Evolutionary conservation across 2,329 filamentous ascomycete species (phyloP), one percentile per base, ranked within the genome.

Genomic region (Lecanicillium sp.): DNA sequence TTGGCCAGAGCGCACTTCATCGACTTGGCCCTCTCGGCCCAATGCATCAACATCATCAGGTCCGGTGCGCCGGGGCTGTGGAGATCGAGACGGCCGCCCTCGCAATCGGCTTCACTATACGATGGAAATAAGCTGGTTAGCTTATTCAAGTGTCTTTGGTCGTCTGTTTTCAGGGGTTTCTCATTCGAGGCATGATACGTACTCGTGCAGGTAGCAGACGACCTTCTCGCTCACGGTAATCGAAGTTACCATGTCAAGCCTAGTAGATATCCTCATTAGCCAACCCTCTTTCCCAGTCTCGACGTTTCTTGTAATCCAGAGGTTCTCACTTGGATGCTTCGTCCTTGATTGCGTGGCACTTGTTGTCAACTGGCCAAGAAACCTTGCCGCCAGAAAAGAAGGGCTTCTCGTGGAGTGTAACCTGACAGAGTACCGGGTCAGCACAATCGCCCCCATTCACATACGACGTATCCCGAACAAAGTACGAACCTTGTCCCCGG

Each of bases 361-460:
- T 25, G 29, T 14, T 14, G 19, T 37, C 35, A 4, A 37, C 18
- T 17, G 35, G 35, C 35, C 35, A 37, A 14, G 29, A 5, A 19
- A 31, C 29, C 7, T n/a, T 5, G 5, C 25, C 17, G n/a, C 35
- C 35, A 14, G 2, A 12, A 18, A 37, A 37, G n/a, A 15, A 28
- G 13, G 11, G 5, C 4, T 22, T 17, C 11, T 27, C 16, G n/a
- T 19, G 29, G 27, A 37, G 5, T 13, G 18, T 13, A 9, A 16
- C 28, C 35, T 29, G 16, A n/a, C n/a, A n/a, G n/a, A n/a, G n/a
- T n/a, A n/a, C n/a, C n/a, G n/a, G n/a, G n/a, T n/a, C n/a, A n/a
- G n/a, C n/a, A n/a, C n/a, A n/a, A n/a, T n/a, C n/a, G n/a, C n/a
- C n/a, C n/a, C n/a, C n/a, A n/a, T n/a, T n/a, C n/a, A n/a, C n/a